phyloP scores from a whole-genome alignment of 2,329 filamentous ascomycete genomes.

The Ceratocystis diversiconidia region DNA sequence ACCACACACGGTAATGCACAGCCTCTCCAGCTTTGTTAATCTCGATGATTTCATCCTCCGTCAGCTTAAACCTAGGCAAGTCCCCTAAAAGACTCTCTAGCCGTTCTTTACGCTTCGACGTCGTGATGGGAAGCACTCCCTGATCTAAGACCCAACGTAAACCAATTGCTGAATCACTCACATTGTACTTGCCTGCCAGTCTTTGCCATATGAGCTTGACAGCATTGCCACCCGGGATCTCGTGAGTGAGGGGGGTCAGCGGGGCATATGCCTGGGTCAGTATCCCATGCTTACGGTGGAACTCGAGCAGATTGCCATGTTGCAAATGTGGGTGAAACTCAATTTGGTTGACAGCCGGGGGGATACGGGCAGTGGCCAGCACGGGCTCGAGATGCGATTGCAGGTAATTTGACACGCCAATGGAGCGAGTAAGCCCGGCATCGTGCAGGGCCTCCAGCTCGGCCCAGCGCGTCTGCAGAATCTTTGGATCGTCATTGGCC shows the following conservation, averaged over 20 bases:
- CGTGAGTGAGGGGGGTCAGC: conserved; percentile 35
- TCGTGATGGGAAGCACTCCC: conserved; percentile 44
- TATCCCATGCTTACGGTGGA: conserved; percentile 43
- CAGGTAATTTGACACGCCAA: conserved; percentile 66
- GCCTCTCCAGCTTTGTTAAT: conserved; percentile 41
- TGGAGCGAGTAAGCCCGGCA: conserved; percentile 50
- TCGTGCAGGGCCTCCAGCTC: conserved; percentile 52
- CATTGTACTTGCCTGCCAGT: conserved; percentile 44
- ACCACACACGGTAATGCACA: conserved; percentile 50
- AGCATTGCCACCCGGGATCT: conserved; percentile 36
- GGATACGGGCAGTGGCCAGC: conserved; percentile 43
- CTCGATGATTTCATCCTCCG: conserved; percentile 41
- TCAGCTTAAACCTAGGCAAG: conserved; percentile 42
- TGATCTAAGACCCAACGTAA: conserved; percentile 48
- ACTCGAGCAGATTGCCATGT: conserved; percentile 44
- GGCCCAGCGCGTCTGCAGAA: conserved; percentile 44
- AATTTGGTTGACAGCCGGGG: conserved; percentile 65
- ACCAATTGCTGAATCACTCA: conserved; percentile 40
- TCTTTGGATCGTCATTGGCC: conserved; percentile 26
- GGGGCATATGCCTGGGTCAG: conserved; percentile 42
- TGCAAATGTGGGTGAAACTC: conserved; percentile 67
- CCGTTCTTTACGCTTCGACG: conserved; percentile 43
- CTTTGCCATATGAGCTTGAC: conserved; percentile 36
- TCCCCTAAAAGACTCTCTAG: conserved; percentile 41
- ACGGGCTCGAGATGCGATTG: conserved; percentile 40